phyloP scores from a whole-genome alignment of 73 alveolate genomes.

The Effrenium voratum region DNA sequence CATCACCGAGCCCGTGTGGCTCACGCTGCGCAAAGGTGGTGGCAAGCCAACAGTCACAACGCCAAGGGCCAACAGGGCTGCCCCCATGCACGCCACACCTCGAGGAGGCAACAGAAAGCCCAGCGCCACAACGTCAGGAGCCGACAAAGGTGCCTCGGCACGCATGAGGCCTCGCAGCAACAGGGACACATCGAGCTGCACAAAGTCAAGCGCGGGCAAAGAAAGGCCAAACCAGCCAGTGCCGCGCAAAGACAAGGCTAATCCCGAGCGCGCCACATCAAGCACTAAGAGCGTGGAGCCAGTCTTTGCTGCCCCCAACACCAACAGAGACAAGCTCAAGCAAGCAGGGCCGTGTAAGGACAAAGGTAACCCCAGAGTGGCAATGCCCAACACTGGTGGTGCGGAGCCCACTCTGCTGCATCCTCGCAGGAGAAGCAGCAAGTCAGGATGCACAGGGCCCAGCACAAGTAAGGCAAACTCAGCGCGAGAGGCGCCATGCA shows the following conservation, averaged over 20 bases:
- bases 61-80: neutral
- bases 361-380: too few relatives aligned
- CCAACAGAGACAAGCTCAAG: slow-evolving; percentile 25
- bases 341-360: neutral
- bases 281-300: slow-evolving; percentile 9
- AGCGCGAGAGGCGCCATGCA: too few relatives aligned
- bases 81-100: neutral
- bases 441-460: too few relatives aligned
- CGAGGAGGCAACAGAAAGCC: neutral
- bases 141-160: neutral
- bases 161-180: neutral
- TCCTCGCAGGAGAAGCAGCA: too few relatives aligned
- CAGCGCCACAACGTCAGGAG: neutral
- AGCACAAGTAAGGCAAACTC: too few relatives aligned
- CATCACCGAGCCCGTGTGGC: neutral
- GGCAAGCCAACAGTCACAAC: neutral
- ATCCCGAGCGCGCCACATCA: neutral
- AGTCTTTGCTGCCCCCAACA: neutral
- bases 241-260: neutral
- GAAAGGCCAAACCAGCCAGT: neutral
- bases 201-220: neutral
- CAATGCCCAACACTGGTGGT: too few relatives aligned
- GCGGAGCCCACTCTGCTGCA: slow-evolving; percentile 4
- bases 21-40: neutral
- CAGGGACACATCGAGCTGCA: neutral